Base-by-base conservation (phyloP, 106 monocot genomes). In the Dactylorhiza incarnata region DNA sequence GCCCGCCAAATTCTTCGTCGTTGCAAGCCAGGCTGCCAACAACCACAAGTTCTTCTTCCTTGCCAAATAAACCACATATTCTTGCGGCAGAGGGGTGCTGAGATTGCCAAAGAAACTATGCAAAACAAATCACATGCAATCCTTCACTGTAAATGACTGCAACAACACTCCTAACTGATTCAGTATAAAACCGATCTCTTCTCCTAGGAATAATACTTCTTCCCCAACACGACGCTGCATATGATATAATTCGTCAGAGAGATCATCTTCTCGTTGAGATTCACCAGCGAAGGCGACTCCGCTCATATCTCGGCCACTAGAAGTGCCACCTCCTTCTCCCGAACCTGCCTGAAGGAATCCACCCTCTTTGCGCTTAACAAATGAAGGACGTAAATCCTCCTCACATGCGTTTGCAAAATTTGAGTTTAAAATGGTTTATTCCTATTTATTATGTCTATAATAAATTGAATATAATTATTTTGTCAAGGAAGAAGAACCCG, bases 361-460 rank as follows among this genome's bases (percentile, higher is more conserved):
- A 71, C 58, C 20, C 78, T 17, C 68, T 55, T 72, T 45, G 9
- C 22, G 14, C 71, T 78, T 46, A 79, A 59, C 14, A 79, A 12
- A 17, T 73, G 37, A 15, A 73, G 23, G 25, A 79, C 48, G 79
- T 72, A 79, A 12, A 73, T 73, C 73, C 73, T 79, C 49, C 72
- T 72, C 61, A 79, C 26, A 48, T 19, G 48, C 29, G 29, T 29
- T 29, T 29, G 29, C 29, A 29, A 29, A 29, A 29, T 29, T 29
- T 29, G 29, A 29, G 29, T 29, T 29, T 29, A 29, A 29, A 29
- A 29, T 29, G 29, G 29, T 29, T 29, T 29, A 29, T 29, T 29
- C 29, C 29, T 29, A 29, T 1, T 29, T 29, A 29, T 29, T 29
- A 29, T 29, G 29, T 29, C 29, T 29, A 29, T 29, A n/a, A n/a